Base-by-base conservation (phyloP, 768 basidiomycete species). In the Cubamyces lactineus region DNA sequence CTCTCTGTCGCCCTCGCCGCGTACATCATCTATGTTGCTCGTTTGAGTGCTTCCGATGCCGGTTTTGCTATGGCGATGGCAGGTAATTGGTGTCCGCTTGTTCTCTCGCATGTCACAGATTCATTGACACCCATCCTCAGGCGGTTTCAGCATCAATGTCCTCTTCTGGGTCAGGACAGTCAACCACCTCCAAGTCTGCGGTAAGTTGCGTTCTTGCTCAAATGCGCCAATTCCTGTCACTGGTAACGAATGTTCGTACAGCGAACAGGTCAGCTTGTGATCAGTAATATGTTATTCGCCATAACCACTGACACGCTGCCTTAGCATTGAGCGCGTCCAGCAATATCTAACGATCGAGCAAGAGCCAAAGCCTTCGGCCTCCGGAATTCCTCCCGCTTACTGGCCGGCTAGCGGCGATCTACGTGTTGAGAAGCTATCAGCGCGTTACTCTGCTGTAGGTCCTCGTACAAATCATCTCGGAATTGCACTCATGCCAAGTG, bases 381-480 rank as follows among this genome's bases (percentile, higher is more conserved):
- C 73, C 6, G 80, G 80, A 2, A 69, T 78, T n/a, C 86, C 86
- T 3, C 85, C 86, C 5, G 86, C 86, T 0, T 82, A 85, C 59
- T 88, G 86, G 86, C 86, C 86, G 4, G 76, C 85, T 1, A 82
- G 81, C 28, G 86, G 86, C 0, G 73, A 77, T 13, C 73, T 87
- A n/a, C 67, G 72, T 3, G 80, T 85, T 1, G 80, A 86, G 61
- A 77, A 80, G 34, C 72, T 87, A 4, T 80, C 77, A 13, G 86
- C 86, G 0, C 72, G 76, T 43, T 84, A 84, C 63, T 79, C 79
- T 23, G 41, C 56, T 2, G 77, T 77, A 62, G 24, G 71, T 39
- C 1, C 34, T 34, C 26, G 16, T 7, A 49, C 26, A 13, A 23
- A 15, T 16, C 23, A 28, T 5, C 24, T 5, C 5, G 16, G 13